Percentiles rank a stretch among this genome's conserved stretches.
phyloP scores from a whole-genome alignment of 2,329 filamentous ascomycete genomes.

The Nemania sp. region DNA sequence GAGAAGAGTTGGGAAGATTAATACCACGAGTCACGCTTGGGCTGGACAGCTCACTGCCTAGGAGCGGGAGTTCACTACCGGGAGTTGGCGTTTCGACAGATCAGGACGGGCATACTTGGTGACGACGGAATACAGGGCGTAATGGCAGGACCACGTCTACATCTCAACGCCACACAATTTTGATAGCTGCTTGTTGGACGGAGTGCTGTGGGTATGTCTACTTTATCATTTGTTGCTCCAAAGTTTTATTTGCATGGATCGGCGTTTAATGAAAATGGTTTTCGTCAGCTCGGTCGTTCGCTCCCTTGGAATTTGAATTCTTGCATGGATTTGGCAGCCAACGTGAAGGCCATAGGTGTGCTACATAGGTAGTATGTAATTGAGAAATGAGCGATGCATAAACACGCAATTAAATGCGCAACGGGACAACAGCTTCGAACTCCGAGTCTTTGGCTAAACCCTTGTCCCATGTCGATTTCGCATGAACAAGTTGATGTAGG shows the following conservation, averaged over 20 bases:
- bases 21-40: constrained; percentile 5
- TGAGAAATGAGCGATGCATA: constrained; percentile 23
- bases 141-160: constrained; percentile 20
- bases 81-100: constrained; percentile 38
- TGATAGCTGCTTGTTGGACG: constrained; percentile 18
- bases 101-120: constrained; percentile 24
- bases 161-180: constrained; percentile 12
- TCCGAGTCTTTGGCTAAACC: constrained; percentile 8
- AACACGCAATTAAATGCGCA: constrained; percentile 24
- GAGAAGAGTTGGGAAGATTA: constrained; percentile 99
- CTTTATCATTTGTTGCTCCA: constrained; percentile 18
- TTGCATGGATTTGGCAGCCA: neutral
- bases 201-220: constrained; percentile 14
- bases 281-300: constrained; percentile 9
- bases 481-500: too few species aligned
- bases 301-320: neutral
- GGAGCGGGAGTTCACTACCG: constrained; percentile 27
- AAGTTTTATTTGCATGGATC: constrained; percentile 29
- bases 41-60: constrained; percentile 11
- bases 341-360: neutral
- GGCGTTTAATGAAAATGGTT: constrained; percentile 32
- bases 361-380: neutral
- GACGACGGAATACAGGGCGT: constrained; percentile 22
- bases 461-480: neutral
- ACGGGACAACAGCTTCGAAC: neutral